Base-by-base conservation (phyloP, 805 yeast genomes). In the Spathaspora arborariae region DNA sequence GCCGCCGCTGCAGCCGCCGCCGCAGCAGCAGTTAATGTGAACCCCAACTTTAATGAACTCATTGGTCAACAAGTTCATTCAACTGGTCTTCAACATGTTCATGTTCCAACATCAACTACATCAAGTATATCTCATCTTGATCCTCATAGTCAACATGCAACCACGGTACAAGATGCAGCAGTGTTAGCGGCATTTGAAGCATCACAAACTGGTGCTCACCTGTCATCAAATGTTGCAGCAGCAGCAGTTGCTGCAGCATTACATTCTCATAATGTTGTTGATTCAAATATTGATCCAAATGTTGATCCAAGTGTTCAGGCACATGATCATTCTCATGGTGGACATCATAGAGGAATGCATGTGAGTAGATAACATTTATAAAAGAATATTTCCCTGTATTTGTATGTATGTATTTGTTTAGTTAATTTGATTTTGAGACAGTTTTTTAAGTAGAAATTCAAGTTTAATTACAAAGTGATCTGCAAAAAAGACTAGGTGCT, bases 241-340 rank as follows among this genome's bases (percentile, higher is more conserved):
- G 62, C 60, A 10, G 64, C 63, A 5, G 67, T 63, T 39, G 64
- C 56, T 37, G 61, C 62, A 22, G 58, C 58, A 20, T 44, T 55
- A 33, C 64, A 61, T 41, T 54, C 55, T 16, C 65, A 58, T 53
- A 55, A 55, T 51, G 57, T 67, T 2, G 74, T 70, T 35, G 76
- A 70, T 52, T 67, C 75, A n/a, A 64, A 65, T 42, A 69, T 71
- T 47, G 76, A 71, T 51, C 74, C 75, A 8, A 70, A 68, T 50
- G 74, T 71, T 36, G 75, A 69, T 53, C 73, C 74, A 3, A 67
- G 67, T 48, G 74, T 68, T 41, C 74, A 64, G 52, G 73, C 66
- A 24, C 73, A 68, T 49, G 73, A 68, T 56, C 70, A 68, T 47
- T 59, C 70, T 19, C 70, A 64, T 53, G 62, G 62, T 7, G 13